phyloP scores from a whole-genome alignment of 1,284 basidiomycete genomes.

The Ceratobasidium theobromae region DNA sequence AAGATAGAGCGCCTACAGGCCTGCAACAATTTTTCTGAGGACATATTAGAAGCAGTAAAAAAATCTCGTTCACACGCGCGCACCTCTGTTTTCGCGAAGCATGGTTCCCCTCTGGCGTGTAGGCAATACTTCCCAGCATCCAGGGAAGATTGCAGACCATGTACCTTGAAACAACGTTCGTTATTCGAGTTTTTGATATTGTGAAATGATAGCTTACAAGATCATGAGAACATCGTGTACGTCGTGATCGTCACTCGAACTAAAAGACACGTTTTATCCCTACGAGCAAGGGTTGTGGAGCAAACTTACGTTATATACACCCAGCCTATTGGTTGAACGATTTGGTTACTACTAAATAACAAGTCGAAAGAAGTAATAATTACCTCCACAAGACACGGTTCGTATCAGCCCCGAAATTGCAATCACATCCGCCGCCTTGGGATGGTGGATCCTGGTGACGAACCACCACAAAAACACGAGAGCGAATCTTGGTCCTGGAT shows the following conservation, averaged over 20 bases:
- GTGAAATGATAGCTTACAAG: slow-evolving; percentile 37
- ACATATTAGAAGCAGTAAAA: slow-evolving; percentile 25
- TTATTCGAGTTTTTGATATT: background rate
- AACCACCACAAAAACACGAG: slow-evolving; percentile 76
- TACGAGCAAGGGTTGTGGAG: background rate
- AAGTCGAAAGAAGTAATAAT: background rate
- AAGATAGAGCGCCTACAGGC: slow-evolving; percentile 46
- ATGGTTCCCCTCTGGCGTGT: slow-evolving; percentile 51
- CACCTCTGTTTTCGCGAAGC: slow-evolving; percentile 57
- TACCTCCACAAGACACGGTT: slow-evolving; percentile 77
- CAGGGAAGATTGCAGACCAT: slow-evolving; percentile 81
- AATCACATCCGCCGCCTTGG: slow-evolving; percentile 57
- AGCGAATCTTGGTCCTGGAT: slow-evolving; percentile 72
- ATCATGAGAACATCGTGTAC: slow-evolving; percentile 91
- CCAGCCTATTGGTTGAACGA: slow-evolving; percentile 60
- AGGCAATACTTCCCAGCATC: slow-evolving; percentile 75
- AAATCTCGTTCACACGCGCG: slow-evolving; percentile 35
- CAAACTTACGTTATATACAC: slow-evolving; percentile 73
- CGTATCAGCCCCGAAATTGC: slow-evolving; percentile 68
- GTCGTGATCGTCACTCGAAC: slow-evolving; percentile 73
- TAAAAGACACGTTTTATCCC: background rate
- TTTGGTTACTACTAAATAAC: background rate
- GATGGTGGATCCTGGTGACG: slow-evolving; percentile 51
- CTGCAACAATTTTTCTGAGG: slow-evolving; percentile 54
- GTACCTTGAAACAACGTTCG: slow-evolving; percentile 46